Conservation (phyloP, 306 rosid genomes). For the Heteromeles arbutifolia region DNA sequence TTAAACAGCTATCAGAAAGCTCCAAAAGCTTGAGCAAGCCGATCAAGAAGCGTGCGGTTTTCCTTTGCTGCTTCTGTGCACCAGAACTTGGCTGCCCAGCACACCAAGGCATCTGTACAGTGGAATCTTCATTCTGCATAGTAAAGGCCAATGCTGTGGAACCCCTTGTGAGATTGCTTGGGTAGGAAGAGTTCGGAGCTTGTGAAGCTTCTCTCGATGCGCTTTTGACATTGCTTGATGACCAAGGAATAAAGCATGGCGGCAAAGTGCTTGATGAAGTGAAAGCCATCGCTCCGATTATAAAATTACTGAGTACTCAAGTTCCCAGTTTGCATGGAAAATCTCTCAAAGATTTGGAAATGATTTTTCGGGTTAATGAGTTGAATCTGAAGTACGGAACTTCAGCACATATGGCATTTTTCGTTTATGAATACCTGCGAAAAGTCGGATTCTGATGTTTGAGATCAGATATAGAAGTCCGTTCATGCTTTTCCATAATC, state of each 20-base stretch:
- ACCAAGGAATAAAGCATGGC: slow-evolving; percentile 34
- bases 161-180: slow-evolving; percentile 55
- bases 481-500: not conserved
- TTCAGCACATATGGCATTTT: too few species aligned
- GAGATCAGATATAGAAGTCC: too few species aligned
- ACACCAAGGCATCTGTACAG: slow-evolving; percentile 43
- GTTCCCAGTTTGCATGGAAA: slow-evolving; percentile 38
- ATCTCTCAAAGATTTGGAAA: slow-evolving; percentile 37
- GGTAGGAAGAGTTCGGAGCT: slow-evolving; percentile 30
- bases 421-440: too few species aligned
- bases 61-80: slow-evolving; percentile 30
- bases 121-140: slow-evolving; percentile 55
- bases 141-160: slow-evolving; percentile 50
- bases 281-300: slow-evolving; percentile 38
- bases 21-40: slow-evolving; percentile 43
- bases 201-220: slow-evolving; percentile 62
- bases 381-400: slow-evolving; percentile 28
- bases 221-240: slow-evolving; percentile 39
- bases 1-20: slow-evolving; percentile 61
- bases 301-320: slow-evolving; percentile 27
- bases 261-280: slow-evolving; percentile 43
- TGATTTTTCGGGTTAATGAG: slow-evolving; percentile 44
- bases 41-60: slow-evolving; percentile 29
- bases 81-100: slow-evolving; percentile 40
- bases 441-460: too few species aligned